phyloP scores from a whole-genome alignment of 371 early-diverging fungal genomes.

The Lichtheimia corymbifera region DNA sequence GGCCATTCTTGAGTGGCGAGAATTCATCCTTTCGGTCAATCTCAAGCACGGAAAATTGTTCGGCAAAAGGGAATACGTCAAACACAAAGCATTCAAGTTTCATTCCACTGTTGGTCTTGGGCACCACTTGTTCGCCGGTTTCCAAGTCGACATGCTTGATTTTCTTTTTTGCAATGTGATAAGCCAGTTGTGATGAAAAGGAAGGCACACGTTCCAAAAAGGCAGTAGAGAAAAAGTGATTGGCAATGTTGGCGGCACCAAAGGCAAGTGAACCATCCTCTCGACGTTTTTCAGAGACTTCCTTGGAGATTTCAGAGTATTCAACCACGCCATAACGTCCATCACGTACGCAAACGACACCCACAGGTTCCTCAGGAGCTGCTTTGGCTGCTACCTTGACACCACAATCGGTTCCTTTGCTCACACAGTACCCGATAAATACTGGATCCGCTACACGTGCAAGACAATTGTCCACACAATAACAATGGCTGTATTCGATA shows the following conservation, averaged over 20 bases:
- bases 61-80: constrained; percentile 92
- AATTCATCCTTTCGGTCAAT: constrained; percentile 93
- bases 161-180: constrained; percentile 97
- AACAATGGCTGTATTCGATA: constrained; percentile 86
- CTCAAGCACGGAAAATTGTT: constrained; percentile 88
- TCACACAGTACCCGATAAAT: constrained; percentile 88
- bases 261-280: constrained; percentile 75
- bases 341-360: constrained; percentile 90
- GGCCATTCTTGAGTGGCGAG: constrained; percentile 96
- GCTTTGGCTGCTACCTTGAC: constrained; percentile 91
- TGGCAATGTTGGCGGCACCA: constrained; percentile 96
- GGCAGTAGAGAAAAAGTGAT: constrained; percentile 94
- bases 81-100: constrained; percentile 97
- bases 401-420: constrained; percentile 88
- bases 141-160: constrained; percentile 86
- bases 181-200: constrained; percentile 82
- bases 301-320: constrained; percentile 89
- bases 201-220: constrained; percentile 84
- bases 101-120: constrained; percentile 89
- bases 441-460: constrained; percentile 94
- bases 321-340: constrained; percentile 88
- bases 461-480: constrained; percentile 96
- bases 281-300: constrained; percentile 67
- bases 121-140: constrained; percentile 73
- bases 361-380: constrained; percentile 88